These are phyloP conservation scores for Polygonum aviculare DNA, from an alignment of 148 eudicot species.

Conservation along the genomic window DNA sequence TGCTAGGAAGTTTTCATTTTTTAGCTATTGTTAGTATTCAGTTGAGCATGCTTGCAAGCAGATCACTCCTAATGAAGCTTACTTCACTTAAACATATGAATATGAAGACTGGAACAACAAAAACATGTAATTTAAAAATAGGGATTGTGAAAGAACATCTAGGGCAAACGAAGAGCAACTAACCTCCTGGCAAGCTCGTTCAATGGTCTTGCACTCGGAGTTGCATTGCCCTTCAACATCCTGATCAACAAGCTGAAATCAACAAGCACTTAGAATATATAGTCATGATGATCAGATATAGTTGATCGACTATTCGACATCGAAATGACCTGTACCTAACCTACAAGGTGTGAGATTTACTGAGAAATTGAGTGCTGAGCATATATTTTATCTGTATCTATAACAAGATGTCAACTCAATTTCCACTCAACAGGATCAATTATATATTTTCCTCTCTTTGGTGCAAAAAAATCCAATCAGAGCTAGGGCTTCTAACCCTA, in stretches of 20 bases:
- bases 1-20: background rate
- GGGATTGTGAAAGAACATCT: background rate
- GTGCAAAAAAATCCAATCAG: background rate
- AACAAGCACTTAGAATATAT: background rate
- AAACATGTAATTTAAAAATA: background rate
- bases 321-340: background rate
- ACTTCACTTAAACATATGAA: background rate
- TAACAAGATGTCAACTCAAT: background rate
- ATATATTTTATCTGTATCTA: background rate
- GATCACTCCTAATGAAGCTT: background rate
- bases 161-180: constrained; percentile 4
- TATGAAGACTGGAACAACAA: background rate
- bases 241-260: constrained; percentile 75
- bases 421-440: background rate
- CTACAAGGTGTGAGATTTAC: background rate
- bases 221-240: constrained; percentile 82
- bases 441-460: background rate
- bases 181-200: constrained; percentile 97
- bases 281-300: background rate
- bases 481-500: background rate
- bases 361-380: background rate
- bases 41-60: background rate
- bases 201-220: constrained; percentile 92
- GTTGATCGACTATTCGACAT: background rate
- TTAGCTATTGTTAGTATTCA: background rate